Conservation (phyloP, 140 eudicot genomes). For the Senecio squalidus region DNA sequence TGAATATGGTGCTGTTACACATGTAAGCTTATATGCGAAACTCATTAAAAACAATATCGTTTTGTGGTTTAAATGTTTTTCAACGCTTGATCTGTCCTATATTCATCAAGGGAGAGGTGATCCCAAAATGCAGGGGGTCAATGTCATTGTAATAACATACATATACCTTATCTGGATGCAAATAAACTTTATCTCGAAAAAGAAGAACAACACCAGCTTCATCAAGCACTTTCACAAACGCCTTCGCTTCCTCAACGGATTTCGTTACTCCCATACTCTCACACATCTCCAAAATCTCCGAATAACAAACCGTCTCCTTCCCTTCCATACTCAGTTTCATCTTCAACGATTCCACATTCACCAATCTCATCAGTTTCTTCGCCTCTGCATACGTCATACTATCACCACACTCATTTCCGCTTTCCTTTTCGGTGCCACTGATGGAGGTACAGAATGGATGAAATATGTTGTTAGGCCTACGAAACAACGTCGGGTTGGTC, state of each 20-base stretch:
- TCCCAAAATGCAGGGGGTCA: too few relatives aligned
- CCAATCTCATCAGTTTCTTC: constrained; percentile 77
- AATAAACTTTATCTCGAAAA: constrained; percentile 66
- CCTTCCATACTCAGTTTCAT: constrained; percentile 50
- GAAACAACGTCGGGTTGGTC: background rate
- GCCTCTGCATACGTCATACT: constrained; percentile 54
- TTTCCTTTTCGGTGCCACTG: background rate
- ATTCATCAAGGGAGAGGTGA: too few relatives aligned
- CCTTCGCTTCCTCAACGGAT: constrained; percentile 58
- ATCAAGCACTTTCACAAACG: constrained; percentile 67
- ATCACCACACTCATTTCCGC: background rate
- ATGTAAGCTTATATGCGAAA: too few relatives aligned
- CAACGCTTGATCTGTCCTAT: too few relatives aligned
- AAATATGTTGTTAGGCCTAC: constrained; percentile 1
- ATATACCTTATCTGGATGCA: constrained; percentile 71
- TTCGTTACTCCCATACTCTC: constrained; percentile 57
- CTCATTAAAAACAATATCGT: too few relatives aligned
- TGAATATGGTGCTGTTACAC: too few relatives aligned
- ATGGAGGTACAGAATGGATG: too few relatives aligned
- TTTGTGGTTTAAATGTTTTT: too few relatives aligned
- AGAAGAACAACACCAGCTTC: constrained; percentile 87
- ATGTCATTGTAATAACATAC: too few relatives aligned
- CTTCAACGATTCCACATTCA: constrained; percentile 82
- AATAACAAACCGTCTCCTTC: constrained; percentile 63
- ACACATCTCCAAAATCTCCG: constrained; percentile 55